Evolutionary conservation across 495 filamentous ascomycete species (phyloP).

Genomic region (Friedmanniomyces simplex): DNA sequence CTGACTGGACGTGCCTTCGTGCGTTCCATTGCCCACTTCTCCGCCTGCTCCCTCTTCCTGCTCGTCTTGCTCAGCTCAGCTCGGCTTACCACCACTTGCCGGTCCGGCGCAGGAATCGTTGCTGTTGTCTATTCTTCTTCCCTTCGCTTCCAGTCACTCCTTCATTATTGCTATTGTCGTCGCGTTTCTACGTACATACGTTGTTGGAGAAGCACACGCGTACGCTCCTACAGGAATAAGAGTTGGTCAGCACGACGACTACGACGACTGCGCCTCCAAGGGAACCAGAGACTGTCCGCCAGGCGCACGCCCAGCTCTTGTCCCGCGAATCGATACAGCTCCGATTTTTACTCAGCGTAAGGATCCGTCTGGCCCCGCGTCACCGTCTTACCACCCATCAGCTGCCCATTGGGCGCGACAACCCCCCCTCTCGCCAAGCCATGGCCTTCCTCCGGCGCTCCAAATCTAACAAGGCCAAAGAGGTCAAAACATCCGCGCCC

Average conservation of each 20-base stretch:
- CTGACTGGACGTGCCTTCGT: neutral
- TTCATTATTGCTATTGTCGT: neutral
- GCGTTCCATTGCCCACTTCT: too few relatives aligned
- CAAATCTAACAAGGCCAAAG: neutral
- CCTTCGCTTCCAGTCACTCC: neutral
- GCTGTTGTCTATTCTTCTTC: neutral
- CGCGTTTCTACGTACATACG: neutral
- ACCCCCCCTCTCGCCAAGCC: neutral
- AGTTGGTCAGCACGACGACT: neutral
- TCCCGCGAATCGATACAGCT: neutral
- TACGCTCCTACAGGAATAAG: too few relatives aligned
- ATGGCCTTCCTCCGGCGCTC: slow-evolving; percentile 1
- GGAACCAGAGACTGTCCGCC: neutral
- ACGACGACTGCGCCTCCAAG: neutral
- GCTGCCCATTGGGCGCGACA: neutral
- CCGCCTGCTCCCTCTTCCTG: neutral
- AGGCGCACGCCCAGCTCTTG: neutral
- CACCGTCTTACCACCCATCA: neutral
- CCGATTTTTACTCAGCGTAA: neutral
- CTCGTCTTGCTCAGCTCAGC: neutral
- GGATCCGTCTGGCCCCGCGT: neutral
- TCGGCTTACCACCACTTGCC: neutral
- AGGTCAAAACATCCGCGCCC: neutral
- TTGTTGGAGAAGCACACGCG: neutral
- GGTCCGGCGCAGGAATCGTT: neutral